These are phyloP conservation scores for Phlegmacium glaucopus DNA, from an alignment of 768 basidiomycete species.

Conservation along the genomic window DNA sequence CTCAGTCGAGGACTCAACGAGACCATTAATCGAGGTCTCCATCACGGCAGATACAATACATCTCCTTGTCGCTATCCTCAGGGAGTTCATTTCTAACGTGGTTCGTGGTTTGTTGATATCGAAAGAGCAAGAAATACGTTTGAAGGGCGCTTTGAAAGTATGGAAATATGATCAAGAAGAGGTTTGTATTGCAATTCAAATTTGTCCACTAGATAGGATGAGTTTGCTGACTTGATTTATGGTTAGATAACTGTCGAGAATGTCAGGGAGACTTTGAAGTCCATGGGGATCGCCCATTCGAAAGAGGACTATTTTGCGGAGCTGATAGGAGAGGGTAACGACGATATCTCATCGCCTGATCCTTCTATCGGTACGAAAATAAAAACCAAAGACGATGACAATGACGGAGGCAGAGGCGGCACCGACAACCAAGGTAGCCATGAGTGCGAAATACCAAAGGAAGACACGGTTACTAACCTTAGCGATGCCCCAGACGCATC, in stretches of 20 bases:
- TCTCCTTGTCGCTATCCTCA: constrained; percentile 40
- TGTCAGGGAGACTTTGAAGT: constrained; percentile 47
- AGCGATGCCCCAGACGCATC: background rate
- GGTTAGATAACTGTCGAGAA: constrained; percentile 39
- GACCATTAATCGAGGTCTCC: constrained; percentile 22
- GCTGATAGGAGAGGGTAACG: background rate
- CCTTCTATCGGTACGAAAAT: background rate
- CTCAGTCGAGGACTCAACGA: constrained; percentile 18
- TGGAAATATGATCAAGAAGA: constrained; percentile 53
- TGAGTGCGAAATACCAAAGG: background rate
- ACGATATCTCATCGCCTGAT: background rate
- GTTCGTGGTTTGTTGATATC: constrained; percentile 49
- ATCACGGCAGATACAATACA: constrained; percentile 50
- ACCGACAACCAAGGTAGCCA: background rate
- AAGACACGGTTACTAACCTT: background rate
- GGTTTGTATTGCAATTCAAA: constrained; percentile 14
- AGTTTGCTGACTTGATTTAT: background rate
- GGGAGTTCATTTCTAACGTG: constrained; percentile 49
- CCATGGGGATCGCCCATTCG: constrained; percentile 36
- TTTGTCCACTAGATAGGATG: background rate
- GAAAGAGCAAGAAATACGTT: constrained; percentile 53
- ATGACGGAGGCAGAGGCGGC: background rate
- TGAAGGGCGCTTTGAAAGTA: constrained; percentile 58
- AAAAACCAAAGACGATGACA: background rate
- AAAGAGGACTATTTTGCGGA: constrained; percentile 37